Conservation (phyloP, 1,284 basidiomycete species). For the Wolfiporia cocos region DNA sequence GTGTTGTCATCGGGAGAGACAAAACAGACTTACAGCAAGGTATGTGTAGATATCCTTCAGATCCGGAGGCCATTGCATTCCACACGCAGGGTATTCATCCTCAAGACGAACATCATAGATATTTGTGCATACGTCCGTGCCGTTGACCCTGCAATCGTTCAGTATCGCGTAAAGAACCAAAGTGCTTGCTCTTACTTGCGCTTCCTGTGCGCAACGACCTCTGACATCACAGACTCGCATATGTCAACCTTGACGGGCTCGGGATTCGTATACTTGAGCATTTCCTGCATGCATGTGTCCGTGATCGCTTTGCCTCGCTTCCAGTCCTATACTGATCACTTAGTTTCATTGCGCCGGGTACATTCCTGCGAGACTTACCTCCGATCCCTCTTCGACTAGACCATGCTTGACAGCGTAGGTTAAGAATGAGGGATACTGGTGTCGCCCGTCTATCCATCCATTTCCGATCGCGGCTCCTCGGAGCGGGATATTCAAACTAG, state of each 20-base stretch:
- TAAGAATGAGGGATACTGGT: constrained; percentile 88
- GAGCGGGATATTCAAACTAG: constrained; percentile 52
- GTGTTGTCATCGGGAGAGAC: constrained; percentile 5
- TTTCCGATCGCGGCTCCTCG: constrained; percentile 92
- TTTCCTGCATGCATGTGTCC: constrained; percentile 54
- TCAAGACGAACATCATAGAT: constrained; percentile 91
- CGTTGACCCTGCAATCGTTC: constrained; percentile 51
- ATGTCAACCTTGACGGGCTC: constrained; percentile 59
- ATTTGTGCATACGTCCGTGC: constrained; percentile 80
- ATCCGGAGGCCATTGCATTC: constrained; percentile 98
- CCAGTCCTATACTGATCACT: constrained; percentile 49
- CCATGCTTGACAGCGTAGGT: constrained; percentile 84
- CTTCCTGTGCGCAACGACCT: constrained; percentile 56
- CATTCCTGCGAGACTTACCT: no score
- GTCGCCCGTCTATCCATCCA: constrained; percentile 90
- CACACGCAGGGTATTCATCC: constrained; percentile 86
- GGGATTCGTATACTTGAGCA: constrained; percentile 39
- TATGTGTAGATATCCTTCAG: constrained; percentile 75
- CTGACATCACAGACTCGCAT: constrained; percentile 66
- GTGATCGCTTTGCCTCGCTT: constrained; percentile 57
- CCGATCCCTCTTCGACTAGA: constrained; percentile 69
- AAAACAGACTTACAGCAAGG: constrained; percentile 57
- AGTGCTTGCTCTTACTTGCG: constrained; percentile 46
- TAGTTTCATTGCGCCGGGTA: no score
- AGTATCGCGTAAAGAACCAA: background rate